Percentiles rank a stretch among this genome's conserved stretches.
These are phyloP conservation scores for Eugenia klotzschiana DNA, from an alignment of 441 rosid species.

Conservation along the genomic window DNA sequence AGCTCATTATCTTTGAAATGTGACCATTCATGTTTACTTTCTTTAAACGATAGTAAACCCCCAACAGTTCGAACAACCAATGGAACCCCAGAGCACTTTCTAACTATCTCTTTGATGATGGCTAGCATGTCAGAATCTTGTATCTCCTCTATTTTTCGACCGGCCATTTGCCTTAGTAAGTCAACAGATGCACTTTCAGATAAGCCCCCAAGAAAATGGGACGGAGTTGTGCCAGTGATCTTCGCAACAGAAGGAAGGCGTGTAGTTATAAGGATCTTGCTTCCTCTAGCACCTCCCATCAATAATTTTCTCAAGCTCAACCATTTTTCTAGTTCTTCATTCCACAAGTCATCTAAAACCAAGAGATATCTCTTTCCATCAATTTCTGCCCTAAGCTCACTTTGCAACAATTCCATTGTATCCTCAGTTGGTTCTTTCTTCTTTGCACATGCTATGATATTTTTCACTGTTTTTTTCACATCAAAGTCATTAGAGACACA, in stretches of 20 bases:
- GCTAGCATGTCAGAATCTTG: fast-evolving
- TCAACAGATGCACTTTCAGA: fast-evolving
- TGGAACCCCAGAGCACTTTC: fast-evolving
- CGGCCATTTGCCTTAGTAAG: not conserved
- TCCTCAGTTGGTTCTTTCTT: too few relatives aligned
- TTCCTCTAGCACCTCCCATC: not conserved
- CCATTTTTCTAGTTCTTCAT: too few relatives aligned
- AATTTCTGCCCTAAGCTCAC: too few relatives aligned
- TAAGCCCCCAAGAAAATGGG: fast-evolving
- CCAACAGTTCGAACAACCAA: not conserved
- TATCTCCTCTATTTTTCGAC: fast-evolving
- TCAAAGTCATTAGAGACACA: too few relatives aligned
- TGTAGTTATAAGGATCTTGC: not conserved
- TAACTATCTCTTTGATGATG: fast-evolving
- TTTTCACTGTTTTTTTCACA: too few relatives aligned
- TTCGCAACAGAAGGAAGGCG: fast-evolving
- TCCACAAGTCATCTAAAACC: too few relatives aligned
- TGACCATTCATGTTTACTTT: not conserved
- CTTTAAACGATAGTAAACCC: not conserved
- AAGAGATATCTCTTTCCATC: too few relatives aligned
- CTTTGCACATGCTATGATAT: too few relatives aligned
- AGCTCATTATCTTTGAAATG: not conserved
- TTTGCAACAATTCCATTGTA: too few relatives aligned
- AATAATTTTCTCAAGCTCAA: too few relatives aligned
- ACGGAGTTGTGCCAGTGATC: fast-evolving